Conservation (phyloP, 1,284 basidiomycete species). For the Trametes polyzona region DNA sequence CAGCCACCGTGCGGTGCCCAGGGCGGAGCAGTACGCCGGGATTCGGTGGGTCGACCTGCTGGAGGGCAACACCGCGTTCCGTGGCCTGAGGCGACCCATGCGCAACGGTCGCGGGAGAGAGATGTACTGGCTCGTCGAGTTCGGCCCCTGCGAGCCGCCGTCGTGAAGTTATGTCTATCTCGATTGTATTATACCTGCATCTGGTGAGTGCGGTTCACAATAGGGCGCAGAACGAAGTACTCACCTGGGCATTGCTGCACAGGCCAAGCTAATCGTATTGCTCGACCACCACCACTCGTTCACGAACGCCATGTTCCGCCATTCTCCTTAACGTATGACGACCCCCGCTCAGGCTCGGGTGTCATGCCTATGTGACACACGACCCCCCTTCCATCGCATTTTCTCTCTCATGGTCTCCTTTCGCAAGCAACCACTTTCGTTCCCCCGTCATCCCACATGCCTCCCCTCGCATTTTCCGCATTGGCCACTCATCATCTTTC, state of each 20-base stretch:
- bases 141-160: constrained; percentile 8
- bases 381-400: constrained; percentile 2
- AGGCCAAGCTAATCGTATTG: constrained; percentile 20
- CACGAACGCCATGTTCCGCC: not conserved
- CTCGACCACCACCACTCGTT: constrained; percentile 11
- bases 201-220: constrained; percentile 10
- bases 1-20: constrained; percentile 1
- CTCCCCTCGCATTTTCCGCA: constrained; percentile 11
- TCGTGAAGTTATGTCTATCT: constrained; percentile 13
- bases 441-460: constrained; percentile 8
- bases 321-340: constrained; percentile 11
- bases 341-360: constrained; percentile 22
- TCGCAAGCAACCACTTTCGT: constrained; percentile 9
- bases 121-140: constrained; percentile 20
- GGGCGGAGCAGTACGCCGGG: constrained; percentile 41
- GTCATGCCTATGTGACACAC: constrained; percentile 16
- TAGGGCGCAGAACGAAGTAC: not conserved
- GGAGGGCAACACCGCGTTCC: constrained; percentile 48
- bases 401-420: not conserved
- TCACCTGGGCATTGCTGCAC: not conserved
- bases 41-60: constrained; percentile 56
- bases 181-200: constrained; percentile 16
- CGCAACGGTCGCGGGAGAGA: constrained; percentile 5
- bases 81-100: constrained; percentile 38
- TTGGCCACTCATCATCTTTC: constrained; percentile 11